Percentiles rank a stretch among this genome's conserved stretches.
These are phyloP conservation scores for Backusella liffmaniae DNA, from an alignment of 192 early-diverging fungal species.

Conservation along the genomic window DNA sequence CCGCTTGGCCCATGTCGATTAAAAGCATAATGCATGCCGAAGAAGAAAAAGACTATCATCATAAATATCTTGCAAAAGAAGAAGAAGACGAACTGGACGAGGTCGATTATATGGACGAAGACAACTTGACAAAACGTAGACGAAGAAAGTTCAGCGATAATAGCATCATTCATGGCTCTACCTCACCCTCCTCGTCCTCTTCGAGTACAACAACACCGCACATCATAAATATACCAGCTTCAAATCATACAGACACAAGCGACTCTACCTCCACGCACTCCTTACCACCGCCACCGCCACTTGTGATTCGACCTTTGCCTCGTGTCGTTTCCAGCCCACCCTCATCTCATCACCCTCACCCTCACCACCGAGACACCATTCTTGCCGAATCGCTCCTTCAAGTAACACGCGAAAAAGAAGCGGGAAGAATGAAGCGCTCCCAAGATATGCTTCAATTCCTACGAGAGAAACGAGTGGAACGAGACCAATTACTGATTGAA, in stretches of 20 bases:
- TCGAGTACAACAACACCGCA: background rate
- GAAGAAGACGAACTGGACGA: constrained; percentile 10
- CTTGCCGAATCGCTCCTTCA: constrained; percentile 27
- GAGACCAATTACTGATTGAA: constrained; percentile 27
- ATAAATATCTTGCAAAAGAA: background rate
- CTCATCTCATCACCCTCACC: background rate
- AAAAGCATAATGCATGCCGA: constrained; percentile 30
- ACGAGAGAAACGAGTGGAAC: constrained; percentile 25
- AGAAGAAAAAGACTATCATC: constrained; percentile 13
- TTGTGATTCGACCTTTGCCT: constrained; percentile 20
- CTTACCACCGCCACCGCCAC: background rate
- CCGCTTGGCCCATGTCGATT: constrained; percentile 34
- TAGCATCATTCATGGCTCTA: background rate
- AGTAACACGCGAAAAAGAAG: constrained; percentile 34
- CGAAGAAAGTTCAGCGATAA: constrained; percentile 5
- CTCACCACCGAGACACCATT: constrained; percentile 1
- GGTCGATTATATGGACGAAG: constrained; percentile 6
- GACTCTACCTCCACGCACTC: constrained; percentile 1
- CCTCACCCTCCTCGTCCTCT: background rate
- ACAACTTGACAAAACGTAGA: constrained; percentile 7
- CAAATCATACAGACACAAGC: background rate
- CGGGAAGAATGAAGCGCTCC: constrained; percentile 30
- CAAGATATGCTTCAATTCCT: constrained; percentile 34
- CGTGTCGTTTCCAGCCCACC: constrained; percentile 8
- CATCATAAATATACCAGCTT: background rate